Percentiles rank a stretch among this genome's conserved stretches.
Evolutionary conservation across 2,329 filamentous ascomycete species (phyloP).

Genomic region (Sporothrix euskadiensis): DNA sequence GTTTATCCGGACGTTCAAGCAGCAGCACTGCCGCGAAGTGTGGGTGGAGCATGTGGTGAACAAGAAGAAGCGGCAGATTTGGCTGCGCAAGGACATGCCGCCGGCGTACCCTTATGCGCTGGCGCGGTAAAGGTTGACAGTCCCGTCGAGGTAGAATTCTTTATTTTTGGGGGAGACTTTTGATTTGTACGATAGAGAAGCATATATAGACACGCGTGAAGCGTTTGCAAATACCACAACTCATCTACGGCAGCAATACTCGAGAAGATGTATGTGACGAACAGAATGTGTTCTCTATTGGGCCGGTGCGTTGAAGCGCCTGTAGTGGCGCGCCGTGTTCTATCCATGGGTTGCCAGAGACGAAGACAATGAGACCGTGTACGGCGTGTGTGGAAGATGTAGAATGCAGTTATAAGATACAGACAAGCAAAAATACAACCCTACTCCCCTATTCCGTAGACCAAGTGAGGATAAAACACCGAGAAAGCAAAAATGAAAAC

Average conservation of each 20-base stretch:
- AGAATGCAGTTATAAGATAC: neutral
- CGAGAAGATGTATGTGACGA: neutral
- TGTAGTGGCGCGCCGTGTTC: neutral
- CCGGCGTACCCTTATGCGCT: conserved; percentile 60
- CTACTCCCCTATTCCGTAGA: neutral
- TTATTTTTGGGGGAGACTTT: no score
- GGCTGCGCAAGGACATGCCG: conserved; percentile 79
- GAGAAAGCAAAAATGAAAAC: neutral
- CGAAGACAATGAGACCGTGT: neutral
- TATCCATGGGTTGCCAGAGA: neutral
- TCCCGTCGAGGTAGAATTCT: no score
- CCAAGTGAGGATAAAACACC: neutral
- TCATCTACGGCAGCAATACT: neutral
- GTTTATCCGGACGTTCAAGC: conserved; percentile 82
- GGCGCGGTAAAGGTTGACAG: neutral
- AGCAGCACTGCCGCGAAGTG: conserved; percentile 70
- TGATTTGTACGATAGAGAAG: conserved; percentile 10
- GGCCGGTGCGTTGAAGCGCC: neutral
- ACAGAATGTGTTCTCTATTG: neutral
- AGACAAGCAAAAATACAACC: neutral
- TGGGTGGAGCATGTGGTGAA: conserved; percentile 86
- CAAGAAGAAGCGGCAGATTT: conserved; percentile 89
- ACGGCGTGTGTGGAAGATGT: neutral
- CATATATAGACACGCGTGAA: neutral
- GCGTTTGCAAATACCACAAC: conserved; percentile 1